Percentiles rank a stretch among this genome's conserved stretches.
phyloP scores from a whole-genome alignment of 805 yeast species.

The Yamadazyma scolyti region DNA sequence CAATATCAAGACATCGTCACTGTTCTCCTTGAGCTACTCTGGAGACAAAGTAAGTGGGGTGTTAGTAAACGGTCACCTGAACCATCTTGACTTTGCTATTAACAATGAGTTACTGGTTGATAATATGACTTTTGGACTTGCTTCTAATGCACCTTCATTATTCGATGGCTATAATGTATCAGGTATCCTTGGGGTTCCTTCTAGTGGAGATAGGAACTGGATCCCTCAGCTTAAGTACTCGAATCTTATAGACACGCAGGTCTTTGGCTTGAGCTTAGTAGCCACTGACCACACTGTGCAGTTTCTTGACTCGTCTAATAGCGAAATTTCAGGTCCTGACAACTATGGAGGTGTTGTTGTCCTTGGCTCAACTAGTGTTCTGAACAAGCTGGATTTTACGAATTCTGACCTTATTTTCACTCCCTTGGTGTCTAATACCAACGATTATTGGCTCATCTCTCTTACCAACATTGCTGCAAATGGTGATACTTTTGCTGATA shows the following conservation, averaged over 20 bases:
- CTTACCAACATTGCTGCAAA: conserved; percentile 34
- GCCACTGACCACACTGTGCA: conserved; percentile 13
- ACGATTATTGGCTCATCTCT: conserved; percentile 51
- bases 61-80: conserved; percentile 31
- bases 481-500: conserved; percentile 2
- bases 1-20: conserved; percentile 14
- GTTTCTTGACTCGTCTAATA: conserved; percentile 15
- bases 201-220: conserved; percentile 40
- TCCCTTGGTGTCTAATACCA: conserved; percentile 25
- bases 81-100: conserved; percentile 21
- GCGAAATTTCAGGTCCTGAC: conserved; percentile 26
- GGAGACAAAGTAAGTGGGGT: conserved; percentile 53
- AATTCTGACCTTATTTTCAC: conserved; percentile 40
- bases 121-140: conserved; percentile 51
- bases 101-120: conserved; percentile 33
- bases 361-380: conserved; percentile 18
- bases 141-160: conserved; percentile 48
- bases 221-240: conserved; percentile 35
- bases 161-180: conserved; percentile 51
- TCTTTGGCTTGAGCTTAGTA: conserved; percentile 32
- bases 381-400: conserved; percentile 11
- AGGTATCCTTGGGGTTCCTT: conserved; percentile 61
- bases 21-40: conserved; percentile 50
- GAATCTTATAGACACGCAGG: conserved; percentile 28
- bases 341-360: conserved; percentile 24